These are phyloP conservation scores for Cadophora gregata DNA, from an alignment of 2,329 filamentous ascomycete species.

Conservation along the genomic window DNA sequence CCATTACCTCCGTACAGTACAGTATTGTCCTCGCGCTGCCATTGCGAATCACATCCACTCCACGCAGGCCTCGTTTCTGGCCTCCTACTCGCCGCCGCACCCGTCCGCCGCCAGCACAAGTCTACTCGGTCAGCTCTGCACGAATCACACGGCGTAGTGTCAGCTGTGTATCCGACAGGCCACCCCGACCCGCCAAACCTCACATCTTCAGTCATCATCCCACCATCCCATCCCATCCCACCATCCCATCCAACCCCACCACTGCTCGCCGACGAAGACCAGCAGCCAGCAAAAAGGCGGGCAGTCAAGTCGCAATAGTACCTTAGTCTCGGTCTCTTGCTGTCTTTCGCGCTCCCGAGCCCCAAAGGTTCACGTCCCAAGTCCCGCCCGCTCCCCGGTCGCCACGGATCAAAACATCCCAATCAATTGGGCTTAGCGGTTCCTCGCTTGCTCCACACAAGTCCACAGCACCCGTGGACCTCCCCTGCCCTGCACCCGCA, in stretches of 20 bases:
- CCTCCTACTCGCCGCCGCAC: slow-evolving; percentile 12
- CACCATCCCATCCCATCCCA: neutral
- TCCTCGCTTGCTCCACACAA: neutral
- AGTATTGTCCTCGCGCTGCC: slow-evolving; percentile 9
- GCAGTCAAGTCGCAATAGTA: too few relatives aligned
- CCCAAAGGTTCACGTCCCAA: slow-evolving; percentile 1
- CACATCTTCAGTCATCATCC: too few relatives aligned
- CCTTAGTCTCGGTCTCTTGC: neutral
- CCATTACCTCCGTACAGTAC: too few relatives aligned
- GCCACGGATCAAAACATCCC: slow-evolving; percentile 16
- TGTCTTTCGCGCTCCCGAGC: neutral
- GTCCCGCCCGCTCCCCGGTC: slow-evolving; percentile 9
- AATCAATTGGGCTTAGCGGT: slow-evolving; percentile 5
- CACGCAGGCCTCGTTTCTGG: slow-evolving; percentile 16
- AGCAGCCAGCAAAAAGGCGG: neutral
- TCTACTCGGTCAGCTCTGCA: slow-evolving; percentile 15
- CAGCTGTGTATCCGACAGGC: slow-evolving; percentile 27
- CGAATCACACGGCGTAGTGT: slow-evolving; percentile 25
- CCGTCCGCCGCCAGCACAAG: slow-evolving; percentile 1
- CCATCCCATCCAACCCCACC: neutral
- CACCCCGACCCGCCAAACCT: neutral
- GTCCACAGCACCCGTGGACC: neutral
- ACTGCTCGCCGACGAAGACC: neutral
- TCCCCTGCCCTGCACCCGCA: neutral
- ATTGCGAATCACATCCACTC: slow-evolving; percentile 24